Evolutionary conservation across 176 grass and related monocot genomes (phyloP).

Genomic region (Musa troglodytarum): DNA sequence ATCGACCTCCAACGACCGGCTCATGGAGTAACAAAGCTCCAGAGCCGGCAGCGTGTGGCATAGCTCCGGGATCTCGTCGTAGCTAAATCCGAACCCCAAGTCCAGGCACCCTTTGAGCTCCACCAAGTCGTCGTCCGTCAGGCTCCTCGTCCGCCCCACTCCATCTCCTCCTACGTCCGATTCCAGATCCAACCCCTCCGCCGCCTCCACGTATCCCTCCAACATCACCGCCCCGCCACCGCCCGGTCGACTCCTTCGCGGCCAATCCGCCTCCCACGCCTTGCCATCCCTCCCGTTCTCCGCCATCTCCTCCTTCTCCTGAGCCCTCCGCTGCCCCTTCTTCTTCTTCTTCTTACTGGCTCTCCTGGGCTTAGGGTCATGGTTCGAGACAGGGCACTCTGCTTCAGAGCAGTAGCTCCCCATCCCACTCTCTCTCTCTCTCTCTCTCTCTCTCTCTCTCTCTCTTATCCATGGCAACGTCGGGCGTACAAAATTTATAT

Average conservation of each 20-base stretch:
- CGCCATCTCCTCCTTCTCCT: neutral
- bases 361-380: neutral
- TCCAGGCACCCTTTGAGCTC: neutral
- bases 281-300: slow-evolving; percentile 23
- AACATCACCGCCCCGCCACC: neutral
- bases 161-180: neutral
- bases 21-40: neutral
- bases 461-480: neutral
- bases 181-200: neutral
- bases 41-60: neutral
- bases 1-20: neutral
- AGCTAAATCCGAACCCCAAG: slow-evolving; percentile 1
- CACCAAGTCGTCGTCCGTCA: neutral
- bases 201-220: neutral
- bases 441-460: neutral
- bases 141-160: neutral
- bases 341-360: neutral
- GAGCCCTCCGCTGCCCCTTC: neutral
- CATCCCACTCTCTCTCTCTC: neutral
- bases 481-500: neutral
- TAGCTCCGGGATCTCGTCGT: neutral
- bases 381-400: neutral
- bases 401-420: neutral
- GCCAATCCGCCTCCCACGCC: slow-evolving; percentile 18
- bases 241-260: slow-evolving; percentile 17